Evolutionary conservation across 495 filamentous ascomycete genomes (phyloP).

Genomic region (Parathielavia hyrcaniae): DNA sequence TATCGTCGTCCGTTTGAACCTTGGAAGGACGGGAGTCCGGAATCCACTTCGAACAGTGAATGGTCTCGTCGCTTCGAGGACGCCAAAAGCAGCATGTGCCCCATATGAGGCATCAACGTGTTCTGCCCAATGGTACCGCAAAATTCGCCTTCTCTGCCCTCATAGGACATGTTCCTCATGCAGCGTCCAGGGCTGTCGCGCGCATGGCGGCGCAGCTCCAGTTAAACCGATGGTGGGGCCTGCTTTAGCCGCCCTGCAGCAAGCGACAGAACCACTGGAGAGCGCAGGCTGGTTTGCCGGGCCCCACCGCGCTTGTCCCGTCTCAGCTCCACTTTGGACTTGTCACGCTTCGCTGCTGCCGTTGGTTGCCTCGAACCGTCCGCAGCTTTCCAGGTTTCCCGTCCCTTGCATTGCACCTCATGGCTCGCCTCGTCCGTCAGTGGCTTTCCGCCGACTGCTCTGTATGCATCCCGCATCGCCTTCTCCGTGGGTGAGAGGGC

Average conservation of each 20-base stretch:
- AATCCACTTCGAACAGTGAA: background rate
- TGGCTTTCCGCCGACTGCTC: conserved; percentile 9
- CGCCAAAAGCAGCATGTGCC: conserved; percentile 10
- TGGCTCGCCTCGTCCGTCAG: conserved; percentile 10
- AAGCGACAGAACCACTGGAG: conserved; percentile 12
- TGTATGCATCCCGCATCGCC: conserved; percentile 7
- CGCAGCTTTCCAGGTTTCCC: background rate
- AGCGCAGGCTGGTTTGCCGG: background rate
- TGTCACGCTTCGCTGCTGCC: conserved; percentile 3
- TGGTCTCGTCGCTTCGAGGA: background rate
- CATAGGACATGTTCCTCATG: conserved; percentile 34
- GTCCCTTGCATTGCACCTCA: background rate
- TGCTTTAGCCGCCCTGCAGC: conserved; percentile 7
- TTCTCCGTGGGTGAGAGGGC: conserved; percentile 14
- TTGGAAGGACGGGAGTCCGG: background rate
- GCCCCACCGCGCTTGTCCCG: conserved; percentile 13
- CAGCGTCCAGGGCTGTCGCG: conserved; percentile 30
- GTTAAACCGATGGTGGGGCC: conserved; percentile 16
- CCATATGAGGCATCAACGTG: conserved; percentile 22
- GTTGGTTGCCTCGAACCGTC: conserved; percentile 9
- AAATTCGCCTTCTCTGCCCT: conserved; percentile 25
- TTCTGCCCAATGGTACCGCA: conserved; percentile 31
- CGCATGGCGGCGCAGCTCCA: conserved; percentile 33
- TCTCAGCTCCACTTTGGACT: background rate
- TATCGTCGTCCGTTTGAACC: background rate